Base-by-base conservation (phyloP, 176 grass and related monocot species). In the Ensete ventricosum region DNA sequence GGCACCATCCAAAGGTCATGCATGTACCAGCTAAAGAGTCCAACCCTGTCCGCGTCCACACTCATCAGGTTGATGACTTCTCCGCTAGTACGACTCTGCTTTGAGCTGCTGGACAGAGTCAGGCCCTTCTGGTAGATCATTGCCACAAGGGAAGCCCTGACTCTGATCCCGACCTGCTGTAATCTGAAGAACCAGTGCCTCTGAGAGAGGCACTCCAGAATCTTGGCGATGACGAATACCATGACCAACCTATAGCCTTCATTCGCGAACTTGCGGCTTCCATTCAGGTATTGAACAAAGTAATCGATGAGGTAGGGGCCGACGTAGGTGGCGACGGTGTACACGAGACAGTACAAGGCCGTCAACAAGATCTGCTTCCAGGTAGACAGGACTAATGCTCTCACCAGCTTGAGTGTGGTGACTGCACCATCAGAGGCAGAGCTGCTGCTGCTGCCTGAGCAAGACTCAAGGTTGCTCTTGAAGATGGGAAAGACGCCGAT, bases 231-330 rank as follows among this genome's bases (percentile, higher is more conserved):
- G 48, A 93, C 70, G 86, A 97, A 97, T 8, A 63, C 84, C 10
- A 83, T 0, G 1, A 97, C 82, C 14, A 97, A 83, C 0, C 84
- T 72, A 26, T 88, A 80, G 11, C 94, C 93, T 77, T 85, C 77
- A 25, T 76, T 85, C 0, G 81, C 74, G 73, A 81, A 83, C 57
- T 62, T 75, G 66, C 82, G 63, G 65, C 78, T 84, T 65, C 80
- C 94, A 63, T 88, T 90, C 50, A 97, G 90, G 86, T 93, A 97
- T n/a, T 89, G 85, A 53, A 97, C 94, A 60, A 97, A 76, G 26
- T 77, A 93, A 29, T 87, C 73, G 50, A 97, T 93, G 63, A 97
- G 84, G 80, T 90, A 97, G 1, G 90, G 90, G 13, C 94, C 94
- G 2, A 93, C 90, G 73, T 93, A 97, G 67, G 87, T 81, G 62